These are phyloP conservation scores for Alternaria metachromatica DNA, from an alignment of 2,329 filamentous ascomycete genomes.

Conservation along the genomic window DNA sequence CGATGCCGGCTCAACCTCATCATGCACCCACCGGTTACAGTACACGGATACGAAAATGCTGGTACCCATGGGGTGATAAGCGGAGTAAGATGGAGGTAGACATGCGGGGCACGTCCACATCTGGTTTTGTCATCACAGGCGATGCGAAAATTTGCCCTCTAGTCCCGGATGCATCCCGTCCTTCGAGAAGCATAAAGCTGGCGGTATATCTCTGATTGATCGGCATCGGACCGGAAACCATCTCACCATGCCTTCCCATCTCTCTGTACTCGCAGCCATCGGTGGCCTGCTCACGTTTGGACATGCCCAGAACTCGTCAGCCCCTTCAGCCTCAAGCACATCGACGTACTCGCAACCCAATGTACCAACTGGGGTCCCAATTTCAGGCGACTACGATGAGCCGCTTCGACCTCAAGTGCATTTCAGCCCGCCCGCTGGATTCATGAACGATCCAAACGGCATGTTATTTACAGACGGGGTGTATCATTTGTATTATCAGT, in stretches of 20 bases:
- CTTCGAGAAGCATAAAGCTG: background rate
- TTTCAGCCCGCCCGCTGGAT: conserved; percentile 59
- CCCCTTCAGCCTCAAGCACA: background rate
- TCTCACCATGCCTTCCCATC: conserved; percentile 1
- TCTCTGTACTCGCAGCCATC: conserved; percentile 1
- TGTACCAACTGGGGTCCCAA: conserved; percentile 42
- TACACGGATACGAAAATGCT: background rate
- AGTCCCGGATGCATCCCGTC: background rate
- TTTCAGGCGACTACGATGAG: conserved; percentile 51
- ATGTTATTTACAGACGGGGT: conserved; percentile 63
- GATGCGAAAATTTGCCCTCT: background rate
- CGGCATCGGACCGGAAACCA: background rate
- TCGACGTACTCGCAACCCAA: conserved; percentile 33
- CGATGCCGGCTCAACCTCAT: background rate
- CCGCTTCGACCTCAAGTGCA: conserved; percentile 61
- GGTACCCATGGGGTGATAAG: background rate
- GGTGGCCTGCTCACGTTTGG: background rate
- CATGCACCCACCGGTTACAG: background rate
- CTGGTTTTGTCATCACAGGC: background rate
- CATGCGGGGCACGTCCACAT: background rate
- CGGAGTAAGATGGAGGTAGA: background rate
- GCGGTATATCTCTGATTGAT: background rate
- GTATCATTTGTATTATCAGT: conserved; percentile 72
- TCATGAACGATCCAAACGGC: conserved; percentile 70
- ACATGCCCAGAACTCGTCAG: background rate